These are phyloP conservation scores for Candida neerlandica DNA, from an alignment of 1,139 yeast genomes.

Conservation along the genomic window DNA sequence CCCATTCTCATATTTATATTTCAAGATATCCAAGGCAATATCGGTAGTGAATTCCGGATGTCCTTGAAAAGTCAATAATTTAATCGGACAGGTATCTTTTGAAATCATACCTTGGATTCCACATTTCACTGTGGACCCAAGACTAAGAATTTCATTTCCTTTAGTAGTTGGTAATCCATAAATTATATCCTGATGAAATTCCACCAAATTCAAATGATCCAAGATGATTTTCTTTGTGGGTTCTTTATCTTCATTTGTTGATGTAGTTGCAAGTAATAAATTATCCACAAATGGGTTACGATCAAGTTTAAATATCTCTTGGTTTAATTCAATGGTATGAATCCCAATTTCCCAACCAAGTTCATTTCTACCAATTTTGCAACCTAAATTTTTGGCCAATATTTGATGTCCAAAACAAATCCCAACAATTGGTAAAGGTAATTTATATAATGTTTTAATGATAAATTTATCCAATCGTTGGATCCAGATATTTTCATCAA, in stretches of 20 bases:
- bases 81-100: conserved; percentile 18
- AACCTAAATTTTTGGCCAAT: conserved; percentile 65
- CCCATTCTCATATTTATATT: conserved; percentile 19
- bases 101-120: conserved; percentile 62
- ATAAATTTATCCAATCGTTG: conserved; percentile 47
- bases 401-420: conserved; percentile 91
- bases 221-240: conserved; percentile 15
- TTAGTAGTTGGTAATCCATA: conserved; percentile 31
- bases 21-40: conserved; percentile 31
- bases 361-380: conserved; percentile 56
- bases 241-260: background rate
- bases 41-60: conserved; percentile 77
- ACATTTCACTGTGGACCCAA: conserved; percentile 60
- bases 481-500: conserved; percentile 57
- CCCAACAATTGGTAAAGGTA: conserved; percentile 54
- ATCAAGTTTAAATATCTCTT: conserved; percentile 32
- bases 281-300: conserved; percentile 33
- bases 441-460: conserved; percentile 25
- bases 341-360: conserved; percentile 78
- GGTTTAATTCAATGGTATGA: conserved; percentile 51
- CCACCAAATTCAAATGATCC: conserved; percentile 48
- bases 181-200: conserved; percentile 75
- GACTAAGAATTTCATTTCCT: conserved; percentile 33
- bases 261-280: conserved; percentile 19
- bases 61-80: conserved; percentile 75